Base-by-base conservation (phyloP, 139 green algal genomes). In the Coelastrella sp. region DNA sequence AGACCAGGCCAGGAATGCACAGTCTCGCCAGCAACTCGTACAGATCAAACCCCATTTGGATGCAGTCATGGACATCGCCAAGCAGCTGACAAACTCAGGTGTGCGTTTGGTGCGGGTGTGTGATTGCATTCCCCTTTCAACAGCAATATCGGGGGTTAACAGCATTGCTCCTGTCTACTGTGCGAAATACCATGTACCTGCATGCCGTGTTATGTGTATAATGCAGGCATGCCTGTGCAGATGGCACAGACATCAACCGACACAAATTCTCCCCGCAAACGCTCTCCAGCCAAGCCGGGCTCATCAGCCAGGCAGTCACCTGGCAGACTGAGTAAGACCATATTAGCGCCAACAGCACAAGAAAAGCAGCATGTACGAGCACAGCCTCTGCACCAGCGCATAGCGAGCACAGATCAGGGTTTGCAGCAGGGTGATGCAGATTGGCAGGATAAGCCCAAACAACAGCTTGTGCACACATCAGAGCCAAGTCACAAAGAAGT, bases 241-340 rank as follows among this genome's bases (percentile, higher is more conserved):
- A 13, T 13, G 15, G 45, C 45, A 23, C 45, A 9, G 11, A 13
- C 45, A 57, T 9, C 45, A 57, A 23, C 45, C 11, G 45, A 13
- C 15, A 13, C 45, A 9, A 9, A 13, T 9, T 57, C 45, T 9
- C 45, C 45, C 15, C 45, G 45, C 11, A 9, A 13, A 57, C 45
- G 45, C 45, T 57, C 45, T 23, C 45, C 45, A 57, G 11, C 45
- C 45, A 27, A 64, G 17, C 17, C 19, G 21, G 53, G 53, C 17
- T 64, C 53, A 64, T 21, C 53, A 64, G 30, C 27, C 21, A 19
- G 6, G 1, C 27, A 48, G n/a, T 68, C 45, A 6, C 48, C 50
- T 11, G 67, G 73, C 48, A 66, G 73, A 57, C 73, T 67, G n/a
- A 81, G 73, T 68, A 38, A 23, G 32, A 25, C 73, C 25, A 38